Percentiles rank a stretch among this genome's conserved stretches.
Conservation (phyloP, 169 alveolate species). For the Plasmodium relictum region DNA sequence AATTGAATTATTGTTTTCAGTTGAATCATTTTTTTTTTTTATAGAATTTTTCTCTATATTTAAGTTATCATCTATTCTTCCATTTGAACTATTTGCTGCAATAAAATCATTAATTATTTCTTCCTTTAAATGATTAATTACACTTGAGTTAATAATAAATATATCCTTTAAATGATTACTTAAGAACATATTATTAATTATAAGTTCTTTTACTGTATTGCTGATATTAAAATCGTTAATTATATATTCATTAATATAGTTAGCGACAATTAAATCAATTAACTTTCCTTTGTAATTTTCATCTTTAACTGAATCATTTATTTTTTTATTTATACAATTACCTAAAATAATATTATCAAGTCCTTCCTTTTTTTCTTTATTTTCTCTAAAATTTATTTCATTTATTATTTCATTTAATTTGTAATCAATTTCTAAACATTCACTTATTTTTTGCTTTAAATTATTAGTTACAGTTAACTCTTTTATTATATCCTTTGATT, state of each 20-base stretch:
- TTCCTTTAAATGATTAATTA: slow-evolving; percentile 41
- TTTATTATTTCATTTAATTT: slow-evolving; percentile 1
- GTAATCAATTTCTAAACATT: neutral
- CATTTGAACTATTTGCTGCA: slow-evolving; percentile 21
- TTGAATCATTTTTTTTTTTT: neutral
- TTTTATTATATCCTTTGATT: slow-evolving; percentile 25
- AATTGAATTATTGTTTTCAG: neutral
- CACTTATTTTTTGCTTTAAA: neutral
- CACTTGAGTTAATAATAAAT: slow-evolving; percentile 8
- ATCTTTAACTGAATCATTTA: neutral
- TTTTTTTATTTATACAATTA: neutral
- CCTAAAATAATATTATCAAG: neutral
- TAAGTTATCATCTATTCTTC: slow-evolving; percentile 14
- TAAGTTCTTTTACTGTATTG: slow-evolving; percentile 9
- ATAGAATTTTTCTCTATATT: no score
- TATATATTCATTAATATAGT: slow-evolving; percentile 9
- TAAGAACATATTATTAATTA: slow-evolving; percentile 13
- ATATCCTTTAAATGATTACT: slow-evolving; percentile 27
- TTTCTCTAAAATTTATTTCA: neutral
- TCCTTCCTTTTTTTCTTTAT: neutral
- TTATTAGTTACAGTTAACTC: slow-evolving; percentile 4
- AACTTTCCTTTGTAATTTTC: neutral
- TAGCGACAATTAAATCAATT: slow-evolving; percentile 7
- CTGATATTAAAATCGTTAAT: slow-evolving; percentile 33
- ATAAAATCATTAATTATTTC: slow-evolving; percentile 23